phyloP scores from a whole-genome alignment of 2,329 filamentous ascomycete genomes.

The Rutstroemia sp. region DNA sequence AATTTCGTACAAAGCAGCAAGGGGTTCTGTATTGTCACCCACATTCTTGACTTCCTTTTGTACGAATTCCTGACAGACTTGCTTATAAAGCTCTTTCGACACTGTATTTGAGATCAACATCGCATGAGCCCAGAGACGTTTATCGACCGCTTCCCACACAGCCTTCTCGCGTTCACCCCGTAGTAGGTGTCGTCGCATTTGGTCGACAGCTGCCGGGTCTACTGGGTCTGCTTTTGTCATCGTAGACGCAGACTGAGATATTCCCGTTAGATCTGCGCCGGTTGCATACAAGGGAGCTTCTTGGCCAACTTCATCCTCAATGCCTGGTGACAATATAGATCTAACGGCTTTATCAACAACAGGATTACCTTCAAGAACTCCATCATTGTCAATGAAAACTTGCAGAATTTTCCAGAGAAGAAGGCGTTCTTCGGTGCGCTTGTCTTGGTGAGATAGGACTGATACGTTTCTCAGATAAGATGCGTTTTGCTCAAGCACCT shows the following conservation, averaged over 20 bases:
- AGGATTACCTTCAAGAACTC: constrained; percentile 64
- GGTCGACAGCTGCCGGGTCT: constrained; percentile 61
- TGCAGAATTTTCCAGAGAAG: constrained; percentile 83
- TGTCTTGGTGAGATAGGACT: constrained; percentile 52
- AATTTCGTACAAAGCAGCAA: constrained; percentile 88
- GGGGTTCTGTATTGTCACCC: constrained; percentile 72
- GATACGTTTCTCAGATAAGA: constrained; percentile 36
- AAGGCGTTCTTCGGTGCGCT: constrained; percentile 70
- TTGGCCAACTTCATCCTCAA: constrained; percentile 26
- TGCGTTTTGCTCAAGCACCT: constrained; percentile 55
- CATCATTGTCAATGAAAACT: constrained; percentile 80
- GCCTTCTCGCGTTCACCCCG: constrained; percentile 83
- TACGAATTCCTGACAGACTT: constrained; percentile 92
- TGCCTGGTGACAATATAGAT: constrained; percentile 60
- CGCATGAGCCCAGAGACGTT: constrained; percentile 91
- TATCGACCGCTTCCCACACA: constrained; percentile 88
- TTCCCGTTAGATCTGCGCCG: constrained; percentile 34
- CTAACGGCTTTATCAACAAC: constrained; percentile 69
- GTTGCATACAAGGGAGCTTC: constrained; percentile 30
- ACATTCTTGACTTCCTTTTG: constrained; percentile 85
- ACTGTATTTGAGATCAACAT: constrained; percentile 77
- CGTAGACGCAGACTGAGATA: constrained; percentile 29
- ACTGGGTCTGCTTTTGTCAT: constrained; percentile 54
- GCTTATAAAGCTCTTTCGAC: constrained; percentile 79
- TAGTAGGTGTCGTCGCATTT: constrained; percentile 66